phyloP scores from a whole-genome alignment of 1,284 basidiomycete genomes.

The Hypsizygus ulmarius region DNA sequence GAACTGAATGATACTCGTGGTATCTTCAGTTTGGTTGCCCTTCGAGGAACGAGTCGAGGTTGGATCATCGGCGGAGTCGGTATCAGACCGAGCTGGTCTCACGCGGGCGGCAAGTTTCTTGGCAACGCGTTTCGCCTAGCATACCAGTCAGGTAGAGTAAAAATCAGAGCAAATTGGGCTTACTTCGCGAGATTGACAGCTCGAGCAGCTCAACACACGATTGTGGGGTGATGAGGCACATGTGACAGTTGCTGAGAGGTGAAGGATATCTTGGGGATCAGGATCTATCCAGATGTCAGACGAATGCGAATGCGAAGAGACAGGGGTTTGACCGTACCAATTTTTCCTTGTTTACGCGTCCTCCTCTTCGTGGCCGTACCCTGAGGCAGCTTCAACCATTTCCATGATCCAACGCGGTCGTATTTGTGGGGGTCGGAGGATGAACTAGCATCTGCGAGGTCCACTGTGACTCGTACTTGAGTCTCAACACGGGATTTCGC shows the following conservation, averaged over 20 bases:
- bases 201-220: slow-evolving; percentile 78
- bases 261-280: slow-evolving; percentile 65
- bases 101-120: slow-evolving; percentile 81
- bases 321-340: slow-evolving; percentile 46
- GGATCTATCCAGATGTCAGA: slow-evolving; percentile 53
- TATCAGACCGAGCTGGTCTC: slow-evolving; percentile 72
- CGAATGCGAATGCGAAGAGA: slow-evolving; percentile 9
- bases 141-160: slow-evolving; percentile 11
- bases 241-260: slow-evolving; percentile 64
- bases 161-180: slow-evolving; percentile 22
- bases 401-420: slow-evolving; percentile 79
- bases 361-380: slow-evolving; percentile 81
- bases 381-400: slow-evolving; percentile 74
- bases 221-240: slow-evolving; percentile 79
- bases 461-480: slow-evolving; percentile 80
- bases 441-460: slow-evolving; percentile 66
- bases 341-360: slow-evolving; percentile 83
- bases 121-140: slow-evolving; percentile 81
- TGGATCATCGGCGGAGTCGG: slow-evolving; percentile 62
- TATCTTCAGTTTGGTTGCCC: slow-evolving; percentile 60
- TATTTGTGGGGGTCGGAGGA: slow-evolving; percentile 63
- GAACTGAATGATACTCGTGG: slow-evolving; percentile 89
- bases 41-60: slow-evolving; percentile 34
- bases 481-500: slow-evolving; percentile 96
- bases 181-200: slow-evolving; percentile 83